A percentile compares a stretch with the other conserved stretches of the same genome.
These are phyloP conservation scores for Begonia masoniana DNA, from an alignment of 306 rosid species.

Conservation along the genomic window DNA sequence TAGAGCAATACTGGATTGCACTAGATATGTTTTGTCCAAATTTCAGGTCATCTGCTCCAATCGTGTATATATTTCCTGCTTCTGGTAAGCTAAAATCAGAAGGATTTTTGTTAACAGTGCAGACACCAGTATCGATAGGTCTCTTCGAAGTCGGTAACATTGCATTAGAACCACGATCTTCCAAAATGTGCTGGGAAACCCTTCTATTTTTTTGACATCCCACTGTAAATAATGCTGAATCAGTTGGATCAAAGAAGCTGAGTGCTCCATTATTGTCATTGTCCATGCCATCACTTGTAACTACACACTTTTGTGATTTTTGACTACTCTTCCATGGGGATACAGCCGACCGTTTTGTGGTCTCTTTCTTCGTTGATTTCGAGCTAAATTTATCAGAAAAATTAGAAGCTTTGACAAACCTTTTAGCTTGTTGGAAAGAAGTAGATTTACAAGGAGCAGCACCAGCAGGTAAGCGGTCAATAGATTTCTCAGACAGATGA, in stretches of 20 bases:
- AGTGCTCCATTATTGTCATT: background rate
- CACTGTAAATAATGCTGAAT: conserved; percentile 20
- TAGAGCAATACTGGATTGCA: conserved; percentile 21
- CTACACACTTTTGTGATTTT: conserved; percentile 11
- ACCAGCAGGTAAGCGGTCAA: conserved; percentile 34
- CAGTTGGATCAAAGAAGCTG: conserved; percentile 11
- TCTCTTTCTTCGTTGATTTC: conserved; percentile 44
- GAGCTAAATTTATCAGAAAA: conserved; percentile 29
- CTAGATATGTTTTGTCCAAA: conserved; percentile 26
- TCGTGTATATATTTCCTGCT: conserved; percentile 63
- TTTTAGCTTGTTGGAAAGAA: conserved; percentile 28
- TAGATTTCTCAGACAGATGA: conserved; percentile 39
- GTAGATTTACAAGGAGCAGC: conserved; percentile 34
- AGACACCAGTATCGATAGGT: conserved; percentile 23
- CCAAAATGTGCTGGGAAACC: conserved; percentile 19
- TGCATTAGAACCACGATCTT: conserved; percentile 23
- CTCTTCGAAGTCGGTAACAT: conserved; percentile 26
- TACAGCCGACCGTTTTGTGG: conserved; percentile 28
- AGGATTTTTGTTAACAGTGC: conserved; percentile 71
- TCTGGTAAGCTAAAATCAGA: conserved; percentile 71
- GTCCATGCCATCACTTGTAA: conserved; percentile 16
- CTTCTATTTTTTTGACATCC: conserved; percentile 20
- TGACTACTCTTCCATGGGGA: conserved; percentile 25
- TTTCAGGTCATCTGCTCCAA: conserved; percentile 70
- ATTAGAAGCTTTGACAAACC: conserved; percentile 22